phyloP scores from a whole-genome alignment of 768 basidiomycete genomes.

The Trametes elegans region DNA sequence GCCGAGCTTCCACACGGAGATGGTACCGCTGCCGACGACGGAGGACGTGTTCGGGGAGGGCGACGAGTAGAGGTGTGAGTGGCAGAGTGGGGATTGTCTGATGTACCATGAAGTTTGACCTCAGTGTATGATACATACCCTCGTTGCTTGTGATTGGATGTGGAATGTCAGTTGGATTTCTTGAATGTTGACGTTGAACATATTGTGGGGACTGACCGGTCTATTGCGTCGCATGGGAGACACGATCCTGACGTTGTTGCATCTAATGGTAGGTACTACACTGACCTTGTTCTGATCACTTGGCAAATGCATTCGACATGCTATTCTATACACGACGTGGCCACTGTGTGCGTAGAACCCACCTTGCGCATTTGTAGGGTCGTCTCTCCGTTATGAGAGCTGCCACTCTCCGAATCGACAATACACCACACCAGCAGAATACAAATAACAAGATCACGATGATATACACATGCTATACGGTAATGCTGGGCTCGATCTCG shows the following conservation, averaged over 20 bases:
- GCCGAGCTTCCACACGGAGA: constrained; percentile 50
- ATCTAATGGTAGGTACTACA: too few species aligned
- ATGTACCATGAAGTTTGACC: not conserved
- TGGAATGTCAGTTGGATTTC: not conserved
- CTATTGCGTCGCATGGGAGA: too few species aligned
- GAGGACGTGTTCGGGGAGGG: constrained; percentile 11
- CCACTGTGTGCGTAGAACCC: too few species aligned
- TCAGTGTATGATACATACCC: too few species aligned
- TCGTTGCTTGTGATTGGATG: not conserved
- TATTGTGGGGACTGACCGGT: not conserved
- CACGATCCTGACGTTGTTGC: too few species aligned
- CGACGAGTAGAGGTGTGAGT: not conserved
- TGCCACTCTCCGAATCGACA: not conserved
- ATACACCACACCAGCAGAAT: not conserved
- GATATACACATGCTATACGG: constrained; percentile 15
- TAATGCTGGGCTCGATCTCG: constrained; percentile 73
- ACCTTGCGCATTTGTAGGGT: too few species aligned
- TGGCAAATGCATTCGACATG: too few species aligned
- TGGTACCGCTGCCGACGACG: constrained; percentile 17
- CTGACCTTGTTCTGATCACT: too few species aligned
- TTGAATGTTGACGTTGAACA: too few species aligned
- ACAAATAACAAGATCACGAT: not conserved
- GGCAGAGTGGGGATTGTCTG: not conserved
- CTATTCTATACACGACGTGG: too few species aligned
- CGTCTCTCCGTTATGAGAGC: too few species aligned